Evolutionary conservation across 1,284 basidiomycete genomes (phyloP).

Genomic region (Ustilago xerochloae): DNA sequence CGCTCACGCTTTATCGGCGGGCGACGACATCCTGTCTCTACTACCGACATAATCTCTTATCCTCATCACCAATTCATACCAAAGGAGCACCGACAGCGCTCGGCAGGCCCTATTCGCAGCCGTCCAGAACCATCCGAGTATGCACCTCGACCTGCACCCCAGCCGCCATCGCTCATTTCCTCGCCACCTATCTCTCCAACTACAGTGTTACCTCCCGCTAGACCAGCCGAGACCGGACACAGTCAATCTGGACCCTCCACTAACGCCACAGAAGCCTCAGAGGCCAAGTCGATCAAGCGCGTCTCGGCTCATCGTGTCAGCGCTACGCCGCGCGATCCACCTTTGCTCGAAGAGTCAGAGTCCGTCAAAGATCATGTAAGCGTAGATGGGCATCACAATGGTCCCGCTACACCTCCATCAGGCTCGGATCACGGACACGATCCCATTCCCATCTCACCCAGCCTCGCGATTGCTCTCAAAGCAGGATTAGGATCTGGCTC

Average conservation of each 20-base stretch:
- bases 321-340: slow-evolving; percentile 19
- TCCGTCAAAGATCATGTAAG: slow-evolving; percentile 6
- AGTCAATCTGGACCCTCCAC: neutral
- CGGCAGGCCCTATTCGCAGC: slow-evolving; percentile 19
- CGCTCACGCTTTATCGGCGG: slow-evolving; percentile 4
- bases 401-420: neutral
- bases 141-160: neutral
- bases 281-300: neutral
- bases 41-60: neutral
- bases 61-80: slow-evolving; percentile 21
- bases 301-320: slow-evolving; percentile 14
- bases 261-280: neutral
- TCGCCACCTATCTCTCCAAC: neutral
- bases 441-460: slow-evolving; percentile 6
- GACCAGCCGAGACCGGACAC: neutral
- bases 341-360: slow-evolving; percentile 18
- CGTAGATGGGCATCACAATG: neutral
- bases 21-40: neutral
- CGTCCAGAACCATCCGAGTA: slow-evolving; percentile 19
- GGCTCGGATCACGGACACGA: slow-evolving; percentile 13
- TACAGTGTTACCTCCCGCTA: neutral
- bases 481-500: slow-evolving; percentile 16
- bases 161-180: neutral
- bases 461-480: slow-evolving; percentile 16
- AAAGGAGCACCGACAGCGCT: slow-evolving; percentile 15